phyloP scores from a whole-genome alignment of 495 filamentous ascomycete genomes.

The Sporormia fimetaria region DNA sequence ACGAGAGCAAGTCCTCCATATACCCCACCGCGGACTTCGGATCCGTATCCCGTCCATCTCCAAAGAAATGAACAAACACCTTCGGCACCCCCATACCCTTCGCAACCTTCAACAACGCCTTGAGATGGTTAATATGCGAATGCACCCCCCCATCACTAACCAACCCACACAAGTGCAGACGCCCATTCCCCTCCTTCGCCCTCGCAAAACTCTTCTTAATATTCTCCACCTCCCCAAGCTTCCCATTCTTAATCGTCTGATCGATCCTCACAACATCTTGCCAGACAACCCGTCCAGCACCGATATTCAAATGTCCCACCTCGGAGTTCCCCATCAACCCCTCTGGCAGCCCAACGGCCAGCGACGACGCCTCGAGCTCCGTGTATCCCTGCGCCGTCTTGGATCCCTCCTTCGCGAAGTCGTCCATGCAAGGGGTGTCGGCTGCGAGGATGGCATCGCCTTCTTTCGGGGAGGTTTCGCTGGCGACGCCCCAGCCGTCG shows the following conservation, averaged over 20 bases:
- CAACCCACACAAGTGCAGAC: constrained; percentile 81
- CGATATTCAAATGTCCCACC: constrained; percentile 97
- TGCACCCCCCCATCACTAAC: constrained; percentile 95
- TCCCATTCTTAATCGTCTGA: constrained; percentile 79
- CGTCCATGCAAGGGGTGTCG: constrained; percentile 83
- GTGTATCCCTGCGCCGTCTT: constrained; percentile 67
- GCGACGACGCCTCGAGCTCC: constrained; percentile 86
- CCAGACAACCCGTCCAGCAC: constrained; percentile 95
- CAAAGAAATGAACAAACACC: constrained; percentile 98
- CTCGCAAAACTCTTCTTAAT: constrained; percentile 64
- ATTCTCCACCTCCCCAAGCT: constrained; percentile 65
- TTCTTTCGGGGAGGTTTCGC: constrained; percentile 60
- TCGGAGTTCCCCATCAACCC: constrained; percentile 98
- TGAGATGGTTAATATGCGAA: constrained; percentile 85
- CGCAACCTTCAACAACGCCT: constrained; percentile 73
- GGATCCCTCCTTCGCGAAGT: constrained; percentile 49
- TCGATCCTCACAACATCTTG: constrained; percentile 97
- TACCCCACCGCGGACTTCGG: constrained; percentile 81
- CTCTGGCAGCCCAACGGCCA: constrained; percentile 90
- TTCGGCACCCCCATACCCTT: constrained; percentile 78
- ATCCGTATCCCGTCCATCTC: constrained; percentile 94
- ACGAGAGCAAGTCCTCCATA: constrained; percentile 70
- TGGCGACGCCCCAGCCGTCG: constrained; percentile 93
- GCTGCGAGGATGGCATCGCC: constrained; percentile 93
- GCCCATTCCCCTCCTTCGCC: constrained; percentile 81